These are phyloP conservation scores for Atalantia buxifolia DNA, from an alignment of 345 rosid species.

Conservation along the genomic window DNA sequence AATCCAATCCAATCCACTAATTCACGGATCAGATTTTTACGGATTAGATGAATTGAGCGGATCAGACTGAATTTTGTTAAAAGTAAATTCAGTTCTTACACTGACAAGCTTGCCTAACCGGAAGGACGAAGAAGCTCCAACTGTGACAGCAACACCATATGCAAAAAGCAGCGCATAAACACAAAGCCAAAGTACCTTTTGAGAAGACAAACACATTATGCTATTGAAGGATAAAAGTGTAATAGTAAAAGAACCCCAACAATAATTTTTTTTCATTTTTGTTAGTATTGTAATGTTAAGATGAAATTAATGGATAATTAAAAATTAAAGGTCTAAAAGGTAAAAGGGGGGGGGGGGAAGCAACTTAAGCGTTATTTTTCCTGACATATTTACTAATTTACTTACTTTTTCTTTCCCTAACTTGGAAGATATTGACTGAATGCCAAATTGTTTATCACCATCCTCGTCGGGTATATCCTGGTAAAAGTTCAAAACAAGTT, in stretches of 20 bases:
- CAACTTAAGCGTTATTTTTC: no score
- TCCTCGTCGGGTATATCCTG: slow-evolving; percentile 41
- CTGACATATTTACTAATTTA: background rate
- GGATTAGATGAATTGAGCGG: no score
- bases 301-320: no score
- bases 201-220: background rate
- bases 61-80: no score
- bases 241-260: background rate
- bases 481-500: background rate
- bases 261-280: no score
- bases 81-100: slow-evolving; percentile 2
- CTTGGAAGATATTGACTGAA: slow-evolving; percentile 19
- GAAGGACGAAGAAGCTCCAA: slow-evolving; percentile 25
- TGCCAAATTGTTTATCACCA: slow-evolving; percentile 29
- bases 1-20: no score
- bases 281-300: no score
- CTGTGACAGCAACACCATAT: slow-evolving; percentile 22
- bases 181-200: slow-evolving; percentile 29
- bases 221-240: no score
- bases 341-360: no score
- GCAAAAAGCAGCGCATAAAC: slow-evolving; percentile 25
- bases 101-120: slow-evolving; percentile 18
- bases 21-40: no score
- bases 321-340: no score
- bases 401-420: slow-evolving; percentile 30